Percentiles rank a stretch among this genome's conserved stretches.
Evolutionary conservation across 371 early-diverging fungal species (phyloP).

Genomic region (Lichtheimia ramosa): DNA sequence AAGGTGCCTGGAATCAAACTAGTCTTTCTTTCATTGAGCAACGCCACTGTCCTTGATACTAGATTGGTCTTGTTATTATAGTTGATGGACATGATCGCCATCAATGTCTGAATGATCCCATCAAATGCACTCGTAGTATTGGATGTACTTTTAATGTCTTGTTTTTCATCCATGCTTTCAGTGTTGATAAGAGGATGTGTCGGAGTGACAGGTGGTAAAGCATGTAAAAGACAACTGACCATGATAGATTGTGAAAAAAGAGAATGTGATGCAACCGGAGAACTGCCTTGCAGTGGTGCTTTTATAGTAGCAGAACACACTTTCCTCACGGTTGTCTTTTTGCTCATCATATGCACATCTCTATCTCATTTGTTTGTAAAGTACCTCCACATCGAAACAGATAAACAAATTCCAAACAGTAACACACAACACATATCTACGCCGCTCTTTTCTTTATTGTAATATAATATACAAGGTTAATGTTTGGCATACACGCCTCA

Average conservation of each 20-base stretch:
- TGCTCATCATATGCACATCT: not conserved
- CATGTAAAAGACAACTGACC: constrained; percentile 8
- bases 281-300: not conserved
- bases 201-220: constrained; percentile 1
- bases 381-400: constrained; percentile 6
- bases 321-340: not conserved
- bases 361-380: constrained; percentile 1
- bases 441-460: no score
- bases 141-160: no score
- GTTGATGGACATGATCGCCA: not conserved
- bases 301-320: not conserved
- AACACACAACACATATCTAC: not conserved
- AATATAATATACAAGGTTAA: no score
- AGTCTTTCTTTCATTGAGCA: no score
- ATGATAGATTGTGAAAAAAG: not conserved
- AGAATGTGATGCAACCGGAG: not conserved
- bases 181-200: not conserved
- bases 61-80: not conserved
- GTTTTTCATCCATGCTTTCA: not conserved
- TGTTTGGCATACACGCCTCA: no score
- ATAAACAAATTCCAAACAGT: constrained; percentile 5
- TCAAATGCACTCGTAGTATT: not conserved
- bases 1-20: not conserved
- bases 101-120: not conserved
- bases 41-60: not conserved